A percentile compares a stretch with the other conserved stretches of the same genome.
Evolutionary conservation across 768 basidiomycete species (phyloP).

Genomic region (Russula emetica): DNA sequence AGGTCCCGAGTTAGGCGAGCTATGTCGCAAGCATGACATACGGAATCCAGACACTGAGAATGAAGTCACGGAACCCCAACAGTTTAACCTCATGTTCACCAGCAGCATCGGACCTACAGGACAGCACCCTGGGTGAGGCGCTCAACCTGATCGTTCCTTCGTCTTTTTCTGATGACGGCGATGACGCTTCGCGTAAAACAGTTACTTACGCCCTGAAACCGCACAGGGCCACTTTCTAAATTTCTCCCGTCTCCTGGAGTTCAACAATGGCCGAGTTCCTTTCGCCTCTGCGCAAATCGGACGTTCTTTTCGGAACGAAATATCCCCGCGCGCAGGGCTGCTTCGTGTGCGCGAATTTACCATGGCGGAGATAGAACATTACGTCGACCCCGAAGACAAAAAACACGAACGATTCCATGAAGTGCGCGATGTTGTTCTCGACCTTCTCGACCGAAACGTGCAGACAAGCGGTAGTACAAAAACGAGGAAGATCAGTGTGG

Average conservation of each 20-base stretch:
- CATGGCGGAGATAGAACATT: conserved; percentile 99
- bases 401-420: conserved; percentile 78
- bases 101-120: conserved; percentile 97
- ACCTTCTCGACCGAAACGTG: conserved; percentile 77
- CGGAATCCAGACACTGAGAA: conserved; percentile 90
- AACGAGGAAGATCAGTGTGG: conserved; percentile 64
- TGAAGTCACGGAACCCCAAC: conserved; percentile 85
- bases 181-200: conserved; percentile 32
- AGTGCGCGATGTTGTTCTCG: conserved; percentile 67
- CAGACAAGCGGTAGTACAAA: conserved; percentile 72
- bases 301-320: conserved; percentile 95
- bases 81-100: conserved; percentile 99
- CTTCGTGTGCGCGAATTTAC: conserved; percentile 98
- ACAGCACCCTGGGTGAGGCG: conserved; percentile 82
- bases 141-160: conserved; percentile 2
- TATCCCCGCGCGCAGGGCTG: conserved; percentile 92
- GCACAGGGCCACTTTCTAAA: conserved; percentile 99
- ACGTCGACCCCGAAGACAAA: conserved; percentile 92
- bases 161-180: not conserved
- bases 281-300: conserved; percentile 98
- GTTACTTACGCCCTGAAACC: conserved; percentile 95
- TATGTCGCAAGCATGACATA: conserved; percentile 76
- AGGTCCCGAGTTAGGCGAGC: conserved; percentile 82
- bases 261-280: conserved; percentile 94
- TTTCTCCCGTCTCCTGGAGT: conserved; percentile 93